Percentiles rank a stretch among this genome's conserved stretches.
These are phyloP conservation scores for Potentilla sterilis DNA, from an alignment of 306 rosid species.

Conservation along the genomic window DNA sequence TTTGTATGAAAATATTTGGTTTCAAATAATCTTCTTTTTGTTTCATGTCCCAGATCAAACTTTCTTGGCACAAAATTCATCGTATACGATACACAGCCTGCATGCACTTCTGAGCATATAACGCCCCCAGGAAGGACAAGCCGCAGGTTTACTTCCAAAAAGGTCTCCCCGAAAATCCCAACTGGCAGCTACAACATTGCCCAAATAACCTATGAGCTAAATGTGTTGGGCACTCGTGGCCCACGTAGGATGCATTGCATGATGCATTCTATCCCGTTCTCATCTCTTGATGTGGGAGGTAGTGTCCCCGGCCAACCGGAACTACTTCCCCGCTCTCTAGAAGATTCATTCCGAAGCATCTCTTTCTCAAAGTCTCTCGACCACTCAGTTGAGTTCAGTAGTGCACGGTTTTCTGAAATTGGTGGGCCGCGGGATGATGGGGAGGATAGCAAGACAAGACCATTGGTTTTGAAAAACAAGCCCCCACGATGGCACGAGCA, in stretches of 20 bases:
- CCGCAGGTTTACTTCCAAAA: slow-evolving; percentile 83
- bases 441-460: slow-evolving; percentile 28
- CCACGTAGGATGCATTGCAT: slow-evolving; percentile 93
- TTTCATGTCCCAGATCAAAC: slow-evolving; percentile 67
- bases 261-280: slow-evolving; percentile 81
- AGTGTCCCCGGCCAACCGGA: slow-evolving; percentile 68
- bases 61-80: slow-evolving; percentile 91
- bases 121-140: slow-evolving; percentile 67
- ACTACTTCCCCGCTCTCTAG: slow-evolving; percentile 60
- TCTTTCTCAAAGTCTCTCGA: slow-evolving; percentile 19
- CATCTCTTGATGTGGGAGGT: slow-evolving; percentile 73
- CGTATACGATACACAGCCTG: slow-evolving; percentile 83
- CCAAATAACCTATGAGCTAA: slow-evolving; percentile 82
- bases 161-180: slow-evolving; percentile 91
- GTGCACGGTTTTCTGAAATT: slow-evolving; percentile 71
- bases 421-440: slow-evolving; percentile 41
- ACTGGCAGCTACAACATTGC: slow-evolving; percentile 89
- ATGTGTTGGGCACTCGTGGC: slow-evolving; percentile 90
- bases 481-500: slow-evolving; percentile 93
- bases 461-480: slow-evolving; percentile 79
- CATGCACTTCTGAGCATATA: slow-evolving; percentile 46
- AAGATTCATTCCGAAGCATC: slow-evolving; percentile 71
- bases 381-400: slow-evolving; percentile 63
- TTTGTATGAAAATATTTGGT: background rate
- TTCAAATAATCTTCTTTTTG: background rate